Base-by-base conservation (phyloP, 257 asterid genomes). In the Catharanthus roseus region DNA sequence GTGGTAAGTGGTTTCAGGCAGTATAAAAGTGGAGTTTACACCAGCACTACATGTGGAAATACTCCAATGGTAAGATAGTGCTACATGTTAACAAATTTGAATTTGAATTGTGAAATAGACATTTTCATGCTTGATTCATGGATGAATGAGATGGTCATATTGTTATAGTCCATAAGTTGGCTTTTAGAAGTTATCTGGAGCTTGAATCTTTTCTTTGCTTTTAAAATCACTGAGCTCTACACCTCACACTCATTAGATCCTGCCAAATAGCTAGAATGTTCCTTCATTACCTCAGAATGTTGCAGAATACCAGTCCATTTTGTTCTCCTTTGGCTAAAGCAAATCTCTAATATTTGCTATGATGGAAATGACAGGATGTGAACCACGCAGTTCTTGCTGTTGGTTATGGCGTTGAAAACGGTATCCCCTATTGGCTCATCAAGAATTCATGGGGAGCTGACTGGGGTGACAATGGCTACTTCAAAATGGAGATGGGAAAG, bases 311-410 rank as follows among this genome's bases (percentile, higher is more conserved):
- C 67, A 19, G 34, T 39, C 1, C 13, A 65, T 24, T 28, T 71
- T 31, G 29, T 31, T 47, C 41, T 34, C 34, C 21, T 63, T 10
- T 8, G 1, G 12, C 11, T 9, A 53, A 28, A 21, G 26, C 42
- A 68, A n/a, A 51, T 31, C 5, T 67, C 69, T n/a, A 18, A 71
- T 58, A 29, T 24, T 24, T 55, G 10, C 26, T 8, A 15, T 68
- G 38, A 41, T 38, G 60, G 36, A 45, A 15, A 47, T 72, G 73
- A 69, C 81, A 95, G 97, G 97, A 91, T 53, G 98, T 95, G 70
- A 95, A 95, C 88, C 99, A 95, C 68, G 99, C 95, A 28, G 99
- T 95, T 68, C 84, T 93, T 70, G 97, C 97, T 67, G 97, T 95
- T 82, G 99, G 98, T 38, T 91, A 88, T 31, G 96, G 97, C 69